phyloP scores from a whole-genome alignment of 208 protist genomes.

The Endotrypanum monterogeii region DNA sequence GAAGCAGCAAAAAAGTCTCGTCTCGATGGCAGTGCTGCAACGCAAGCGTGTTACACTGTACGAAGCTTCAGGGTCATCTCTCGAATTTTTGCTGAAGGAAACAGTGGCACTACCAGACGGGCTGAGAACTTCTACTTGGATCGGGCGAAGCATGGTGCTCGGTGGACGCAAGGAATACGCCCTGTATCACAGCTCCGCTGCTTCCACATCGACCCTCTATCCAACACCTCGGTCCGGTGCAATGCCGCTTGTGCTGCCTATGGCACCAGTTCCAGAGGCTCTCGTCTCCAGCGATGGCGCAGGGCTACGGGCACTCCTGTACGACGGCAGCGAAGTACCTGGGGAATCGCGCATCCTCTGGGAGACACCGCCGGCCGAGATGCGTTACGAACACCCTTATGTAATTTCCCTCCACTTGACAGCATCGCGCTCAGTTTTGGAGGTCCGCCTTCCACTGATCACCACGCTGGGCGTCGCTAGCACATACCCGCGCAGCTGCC shows the following conservation, averaged over 20 bases:
- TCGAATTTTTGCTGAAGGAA: constrained; percentile 33
- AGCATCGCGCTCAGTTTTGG: constrained; percentile 23
- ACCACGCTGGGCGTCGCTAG: constrained; percentile 22
- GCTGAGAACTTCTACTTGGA: constrained; percentile 50
- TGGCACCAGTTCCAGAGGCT: constrained; percentile 69
- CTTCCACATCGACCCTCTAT: constrained; percentile 21
- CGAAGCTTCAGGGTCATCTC: constrained; percentile 35
- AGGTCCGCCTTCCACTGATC: constrained; percentile 68
- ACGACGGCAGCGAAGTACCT: constrained; percentile 61
- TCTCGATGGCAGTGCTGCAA: constrained; percentile 61
- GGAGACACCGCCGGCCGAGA: constrained; percentile 12
- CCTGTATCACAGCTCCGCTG: constrained; percentile 25
- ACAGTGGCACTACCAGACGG: constrained; percentile 52
- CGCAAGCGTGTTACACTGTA: constrained; percentile 56
- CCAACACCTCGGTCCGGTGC: constrained; percentile 38
- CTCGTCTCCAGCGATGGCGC: constrained; percentile 46
- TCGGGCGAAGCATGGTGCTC: constrained; percentile 53
- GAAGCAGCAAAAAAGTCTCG: constrained; percentile 41
- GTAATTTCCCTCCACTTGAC: constrained; percentile 45
- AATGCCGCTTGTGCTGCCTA: constrained; percentile 50
- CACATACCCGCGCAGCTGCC: neutral
- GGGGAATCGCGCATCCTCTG: constrained; percentile 31
- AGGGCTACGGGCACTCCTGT: constrained; percentile 44
- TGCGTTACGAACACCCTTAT: constrained; percentile 68
- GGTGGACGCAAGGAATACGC: constrained; percentile 59